Evolutionary conservation across 495 filamentous ascomycete genomes (phyloP), one percentile per base, ranked within the genome.

Genomic region (Apodospora peruviana): DNA sequence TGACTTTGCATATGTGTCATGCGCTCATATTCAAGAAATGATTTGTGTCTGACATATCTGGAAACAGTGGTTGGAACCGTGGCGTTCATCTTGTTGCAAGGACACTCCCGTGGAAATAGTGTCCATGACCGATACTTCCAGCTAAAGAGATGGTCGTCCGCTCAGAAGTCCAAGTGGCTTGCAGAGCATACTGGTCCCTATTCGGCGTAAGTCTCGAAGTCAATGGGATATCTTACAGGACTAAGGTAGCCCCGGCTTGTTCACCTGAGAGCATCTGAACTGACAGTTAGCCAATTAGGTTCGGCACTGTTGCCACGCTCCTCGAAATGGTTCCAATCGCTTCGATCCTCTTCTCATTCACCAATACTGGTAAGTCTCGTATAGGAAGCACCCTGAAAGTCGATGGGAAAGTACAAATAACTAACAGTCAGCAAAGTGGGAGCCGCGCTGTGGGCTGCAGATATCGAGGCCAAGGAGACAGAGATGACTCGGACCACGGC

Each of bases 371-470:
- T 74, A 68, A 53, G 72, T 48, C 22, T 42, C 29, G 19, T 36
- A 17, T 22, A 12, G 22, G 20, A 27, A n/a, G 20, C 24, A n/a
- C n/a, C n/a, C n/a, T n/a, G 5, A 22, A 21, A 35, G 16, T 35
- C 2, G 23, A 14, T 9, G 34, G 18, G 25, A n/a, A n/a, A n/a
- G n/a, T n/a, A n/a, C n/a, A n/a, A n/a, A n/a, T 22, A 24, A 21
- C 57, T 70, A 27, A 71, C 56, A 45, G 27, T 19, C 43, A 16
- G 14, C 23, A 47, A 24, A 73, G 73, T 91, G 42, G 93, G 91
- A 1, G 93, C 93, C 20, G 93, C 90, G 17, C 72, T 98, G 22
- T 98, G 90, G 90, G 91, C 93, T 18, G 85, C 88, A 5, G 91
- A 96, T 70, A 78, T 96, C 45, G 93, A 97, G 68, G 75, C 78